Evolutionary conservation across 768 basidiomycete species (phyloP).

Genomic region (Hemileccinum impolitum): DNA sequence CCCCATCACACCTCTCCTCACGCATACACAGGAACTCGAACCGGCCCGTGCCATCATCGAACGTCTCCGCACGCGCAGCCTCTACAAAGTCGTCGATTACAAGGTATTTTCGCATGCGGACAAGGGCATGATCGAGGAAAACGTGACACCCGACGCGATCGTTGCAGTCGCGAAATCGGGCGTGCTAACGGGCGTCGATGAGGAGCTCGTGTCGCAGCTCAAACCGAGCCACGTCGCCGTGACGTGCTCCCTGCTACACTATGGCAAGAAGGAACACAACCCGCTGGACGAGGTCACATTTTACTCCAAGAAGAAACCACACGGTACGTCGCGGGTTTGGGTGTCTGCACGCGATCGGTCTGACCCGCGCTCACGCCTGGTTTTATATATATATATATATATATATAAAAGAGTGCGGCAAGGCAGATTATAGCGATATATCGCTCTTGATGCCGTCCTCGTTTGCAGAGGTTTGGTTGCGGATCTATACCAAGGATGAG

Average conservation of each 20-base stretch:
- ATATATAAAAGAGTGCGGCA: constrained; percentile 41
- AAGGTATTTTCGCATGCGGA: constrained; percentile 43
- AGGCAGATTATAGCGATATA: constrained; percentile 53
- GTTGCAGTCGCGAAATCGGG: constrained; percentile 39
- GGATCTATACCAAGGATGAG: constrained; percentile 66
- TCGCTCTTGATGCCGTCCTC: constrained; percentile 59
- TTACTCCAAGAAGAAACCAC: constrained; percentile 62
- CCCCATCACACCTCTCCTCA: too few species aligned
- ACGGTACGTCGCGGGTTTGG: constrained; percentile 39
- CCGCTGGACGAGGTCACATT: constrained; percentile 70
- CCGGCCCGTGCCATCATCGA: constrained; percentile 57
- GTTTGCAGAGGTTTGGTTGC: constrained; percentile 70
- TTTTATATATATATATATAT: too few species aligned
- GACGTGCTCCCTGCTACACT: constrained; percentile 63
- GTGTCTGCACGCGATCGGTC: too few species aligned
- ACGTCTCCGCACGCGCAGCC: constrained; percentile 57
- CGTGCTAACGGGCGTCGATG: constrained; percentile 22
- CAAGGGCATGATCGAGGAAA: constrained; percentile 21
- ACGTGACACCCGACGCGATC: constrained; percentile 40
- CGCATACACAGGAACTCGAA: constrained; percentile 49
- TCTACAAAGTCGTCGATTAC: constrained; percentile 70
- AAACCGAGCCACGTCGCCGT: constrained; percentile 56
- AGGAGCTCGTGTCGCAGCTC: constrained; percentile 35
- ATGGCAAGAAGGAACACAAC: constrained; percentile 69
- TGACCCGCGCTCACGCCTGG: background rate